Base-by-base conservation (phyloP, 108 stramenopile genomes). In the Schizochytrium sp. region DNA sequence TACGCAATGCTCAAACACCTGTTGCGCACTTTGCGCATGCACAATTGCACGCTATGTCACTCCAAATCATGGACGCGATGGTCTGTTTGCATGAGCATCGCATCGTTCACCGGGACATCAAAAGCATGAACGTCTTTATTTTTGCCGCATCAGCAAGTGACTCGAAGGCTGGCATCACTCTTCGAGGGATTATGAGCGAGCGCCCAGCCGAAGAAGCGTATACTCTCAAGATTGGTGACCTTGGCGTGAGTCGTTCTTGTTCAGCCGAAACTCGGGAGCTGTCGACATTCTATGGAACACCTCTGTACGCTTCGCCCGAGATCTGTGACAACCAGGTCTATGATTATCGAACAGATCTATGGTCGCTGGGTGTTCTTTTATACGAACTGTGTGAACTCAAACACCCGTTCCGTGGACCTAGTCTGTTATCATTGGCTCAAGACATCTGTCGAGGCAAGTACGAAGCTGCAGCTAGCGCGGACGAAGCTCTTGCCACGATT, bases 101-200 rank as follows among this genome's bases (percentile, higher is more conserved):
- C 10, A 87, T 92, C 44, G 72, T 90, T 18, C 92, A 92, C 87
- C 88, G 92, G 14, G 91, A 91, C 48, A 88, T 91, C 63, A 91
- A 89, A 57, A 51, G 58, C 69, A 29, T 87, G n/a, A 89, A 89
- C 41, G 44, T 89, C 6, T 23, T 90, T 19, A 57, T 83, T 34
- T 18, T 12, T 8, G 57, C 55, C 29, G 87, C 47, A 12, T n/a
- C 23, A 23, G 19, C 60, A 12, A 69, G 34, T n/a, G 44, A 6
- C 58, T 28, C 5, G 53, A 1, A 5, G 23, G 28, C 23, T 18
- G 72, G 19, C 18, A 41, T 25, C 18, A 3, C 48, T 8, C 18
- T 1, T 12, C 76, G 48, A 53, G 76, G 76, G 0, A 47, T 72
- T 72, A 25, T 71, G 47, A 41, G 43, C 29, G 34, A 29, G 48